These are phyloP conservation scores for Heterobasidion occidentale DNA, from an alignment of 1,284 basidiomycete genomes.

Conservation along the genomic window DNA sequence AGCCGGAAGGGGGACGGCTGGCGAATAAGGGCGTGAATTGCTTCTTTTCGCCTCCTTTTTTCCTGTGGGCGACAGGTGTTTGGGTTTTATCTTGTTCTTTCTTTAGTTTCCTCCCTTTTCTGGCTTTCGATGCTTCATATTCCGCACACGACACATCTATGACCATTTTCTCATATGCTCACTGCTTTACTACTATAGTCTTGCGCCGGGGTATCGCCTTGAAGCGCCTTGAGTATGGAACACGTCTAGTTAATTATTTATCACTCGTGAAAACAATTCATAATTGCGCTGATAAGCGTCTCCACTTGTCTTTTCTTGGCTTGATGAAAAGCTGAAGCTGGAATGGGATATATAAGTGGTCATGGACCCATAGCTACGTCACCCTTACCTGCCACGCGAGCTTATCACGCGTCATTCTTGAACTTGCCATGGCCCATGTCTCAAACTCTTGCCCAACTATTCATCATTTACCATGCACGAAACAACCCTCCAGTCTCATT, in stretches of 20 bases:
- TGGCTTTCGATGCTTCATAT: neutral
- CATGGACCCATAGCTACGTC: no score
- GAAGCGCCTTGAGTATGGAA: neutral
- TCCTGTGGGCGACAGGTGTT: neutral
- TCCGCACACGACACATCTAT: neutral
- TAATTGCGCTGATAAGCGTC: neutral
- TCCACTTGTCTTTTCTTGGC: neutral
- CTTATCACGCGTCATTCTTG: no score
- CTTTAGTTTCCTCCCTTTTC: neutral
- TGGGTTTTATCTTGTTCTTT: no score
- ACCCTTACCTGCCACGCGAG: no score
- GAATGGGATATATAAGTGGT: no score
- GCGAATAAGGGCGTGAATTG: conserved; percentile 46
- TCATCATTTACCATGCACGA: neutral
- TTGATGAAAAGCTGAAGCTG: no score
- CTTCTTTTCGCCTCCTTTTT: neutral
- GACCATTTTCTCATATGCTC: neutral
- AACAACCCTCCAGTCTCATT: conserved; percentile 14
- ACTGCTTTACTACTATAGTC: neutral
- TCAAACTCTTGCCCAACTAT: no score
- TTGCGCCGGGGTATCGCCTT: neutral
- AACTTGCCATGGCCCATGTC: no score
- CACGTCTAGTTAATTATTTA: neutral
- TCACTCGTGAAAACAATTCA: neutral
- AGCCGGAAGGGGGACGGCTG: conserved; percentile 73